Conservation (phyloP, 257 asterid species). For the Nicotiana benthamiana region DNA sequence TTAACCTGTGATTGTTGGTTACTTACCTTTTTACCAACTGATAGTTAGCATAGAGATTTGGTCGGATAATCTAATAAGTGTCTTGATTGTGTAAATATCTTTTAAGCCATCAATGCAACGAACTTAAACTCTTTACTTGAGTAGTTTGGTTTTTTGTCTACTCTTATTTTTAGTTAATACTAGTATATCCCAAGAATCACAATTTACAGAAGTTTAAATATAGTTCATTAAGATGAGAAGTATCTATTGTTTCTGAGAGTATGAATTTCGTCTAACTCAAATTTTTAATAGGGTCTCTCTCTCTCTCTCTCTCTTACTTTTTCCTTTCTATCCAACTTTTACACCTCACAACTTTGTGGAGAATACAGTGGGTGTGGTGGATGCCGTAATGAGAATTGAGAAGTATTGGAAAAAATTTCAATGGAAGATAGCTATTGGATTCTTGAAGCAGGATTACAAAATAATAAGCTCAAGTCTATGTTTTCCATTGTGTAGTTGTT, state of each 20-base stretch:
- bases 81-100: too few species aligned
- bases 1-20: too few species aligned
- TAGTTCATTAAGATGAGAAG: too few species aligned
- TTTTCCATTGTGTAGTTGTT: background rate
- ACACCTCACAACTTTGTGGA: background rate
- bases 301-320: background rate
- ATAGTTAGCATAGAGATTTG: too few species aligned
- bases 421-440: background rate
- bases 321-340: background rate
- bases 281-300: background rate
- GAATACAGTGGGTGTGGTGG: background rate
- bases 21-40: too few species aligned
- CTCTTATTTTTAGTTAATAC: too few species aligned
- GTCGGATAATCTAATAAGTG: too few species aligned
- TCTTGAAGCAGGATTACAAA: background rate
- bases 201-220: too few species aligned
- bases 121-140: too few species aligned
- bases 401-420: background rate
- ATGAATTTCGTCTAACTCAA: background rate
- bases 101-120: too few species aligned
- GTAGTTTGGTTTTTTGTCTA: too few species aligned
- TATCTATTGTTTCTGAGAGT: background rate
- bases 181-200: too few species aligned
- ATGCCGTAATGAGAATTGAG: background rate
- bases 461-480: background rate